Evolutionary conservation across 1,284 basidiomycete species (phyloP).

Genomic region (Exobasidium cylindrosporum): DNA sequence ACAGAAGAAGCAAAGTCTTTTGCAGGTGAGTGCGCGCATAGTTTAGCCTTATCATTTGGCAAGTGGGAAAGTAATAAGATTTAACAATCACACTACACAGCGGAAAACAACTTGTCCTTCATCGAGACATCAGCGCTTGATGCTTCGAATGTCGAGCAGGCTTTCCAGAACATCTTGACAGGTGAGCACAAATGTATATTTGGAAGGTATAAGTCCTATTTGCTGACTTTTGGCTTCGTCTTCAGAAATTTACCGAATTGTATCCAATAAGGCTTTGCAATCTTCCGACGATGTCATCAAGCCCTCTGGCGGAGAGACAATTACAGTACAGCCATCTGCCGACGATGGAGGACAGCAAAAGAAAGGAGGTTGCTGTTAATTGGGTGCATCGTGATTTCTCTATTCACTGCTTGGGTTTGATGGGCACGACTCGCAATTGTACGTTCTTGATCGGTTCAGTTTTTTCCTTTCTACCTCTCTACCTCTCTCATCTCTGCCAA

Average conservation of each 20-base stretch:
- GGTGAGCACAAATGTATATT: slow-evolving; percentile 65
- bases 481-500: no score
- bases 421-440: background rate
- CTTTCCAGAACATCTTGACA: slow-evolving; percentile 94
- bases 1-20: slow-evolving; percentile 66
- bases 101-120: slow-evolving; percentile 76
- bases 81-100: slow-evolving; percentile 54
- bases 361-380: slow-evolving; percentile 54
- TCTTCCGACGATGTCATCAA: slow-evolving; percentile 55
- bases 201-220: slow-evolving; percentile 64
- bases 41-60: background rate
- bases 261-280: slow-evolving; percentile 55
- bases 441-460: background rate
- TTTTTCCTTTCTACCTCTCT: background rate
- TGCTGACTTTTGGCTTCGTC: slow-evolving; percentile 71
- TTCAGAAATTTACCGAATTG: slow-evolving; percentile 55
- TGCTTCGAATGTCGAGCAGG: slow-evolving; percentile 87
- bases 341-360: slow-evolving; percentile 53
- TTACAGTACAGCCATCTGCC: slow-evolving; percentile 53
- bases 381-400: background rate
- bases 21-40: slow-evolving; percentile 37
- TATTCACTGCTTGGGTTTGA: background rate
- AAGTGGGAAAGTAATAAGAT: background rate
- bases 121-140: slow-evolving; percentile 99
- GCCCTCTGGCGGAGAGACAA: slow-evolving; percentile 54